phyloP scores from a whole-genome alignment of 345 rosid species.

The Pistacia atlantica region DNA sequence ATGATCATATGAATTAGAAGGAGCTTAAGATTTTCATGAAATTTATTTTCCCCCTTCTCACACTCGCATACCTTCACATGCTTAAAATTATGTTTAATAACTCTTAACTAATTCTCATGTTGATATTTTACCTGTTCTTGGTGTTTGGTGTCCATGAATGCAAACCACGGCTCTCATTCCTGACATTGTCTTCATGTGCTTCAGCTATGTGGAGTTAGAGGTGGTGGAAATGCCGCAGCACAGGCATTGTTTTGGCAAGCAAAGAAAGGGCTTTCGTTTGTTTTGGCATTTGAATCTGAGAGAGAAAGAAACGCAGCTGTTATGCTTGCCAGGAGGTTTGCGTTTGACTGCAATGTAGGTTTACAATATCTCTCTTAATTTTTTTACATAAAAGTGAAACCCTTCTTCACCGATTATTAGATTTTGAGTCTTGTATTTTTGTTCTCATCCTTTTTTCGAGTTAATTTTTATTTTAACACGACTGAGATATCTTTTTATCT shows the following conservation, averaged over 20 bases:
- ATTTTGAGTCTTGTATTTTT: neutral
- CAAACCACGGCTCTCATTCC: neutral
- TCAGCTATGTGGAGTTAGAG: constrained; percentile 97
- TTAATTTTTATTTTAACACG: too few species aligned
- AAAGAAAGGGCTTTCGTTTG: constrained; percentile 69
- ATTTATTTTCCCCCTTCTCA: neutral
- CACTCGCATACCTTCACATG: neutral
- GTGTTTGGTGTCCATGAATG: neutral
- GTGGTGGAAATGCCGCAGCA: constrained; percentile 96
- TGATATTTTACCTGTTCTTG: neutral
- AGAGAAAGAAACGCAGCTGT: constrained; percentile 90
- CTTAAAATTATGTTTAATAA: neutral
- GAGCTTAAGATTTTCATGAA: neutral
- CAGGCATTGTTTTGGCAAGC: constrained; percentile 96
- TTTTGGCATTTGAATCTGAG: constrained; percentile 83
- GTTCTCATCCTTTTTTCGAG: too few species aligned
- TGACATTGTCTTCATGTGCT: constrained; percentile 21
- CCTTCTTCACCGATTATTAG: neutral
- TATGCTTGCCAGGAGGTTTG: constrained; percentile 94
- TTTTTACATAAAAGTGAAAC: neutral
- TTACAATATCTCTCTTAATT: neutral
- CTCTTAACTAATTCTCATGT: neutral
- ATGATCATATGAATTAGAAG: neutral
- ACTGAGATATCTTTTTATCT: neutral
- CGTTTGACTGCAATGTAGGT: constrained; percentile 96